These are phyloP conservation scores for Reutealis trisperma DNA, from an alignment of 345 rosid genomes.

Conservation along the genomic window DNA sequence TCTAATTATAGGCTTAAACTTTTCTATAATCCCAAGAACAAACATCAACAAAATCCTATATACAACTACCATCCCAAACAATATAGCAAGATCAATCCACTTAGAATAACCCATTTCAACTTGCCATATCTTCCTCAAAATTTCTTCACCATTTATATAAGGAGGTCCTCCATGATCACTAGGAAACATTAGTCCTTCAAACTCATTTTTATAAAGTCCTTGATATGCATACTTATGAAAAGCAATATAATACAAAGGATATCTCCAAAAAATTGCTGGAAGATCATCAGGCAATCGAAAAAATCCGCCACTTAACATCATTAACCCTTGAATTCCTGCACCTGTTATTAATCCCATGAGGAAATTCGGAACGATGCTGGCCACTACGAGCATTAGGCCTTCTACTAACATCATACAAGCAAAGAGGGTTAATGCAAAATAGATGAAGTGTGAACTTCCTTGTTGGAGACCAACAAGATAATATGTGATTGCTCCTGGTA, in stretches of 20 bases:
- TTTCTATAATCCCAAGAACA: constrained; percentile 11
- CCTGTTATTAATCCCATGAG: constrained; percentile 56
- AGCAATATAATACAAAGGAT: constrained; percentile 47
- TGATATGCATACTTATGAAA: constrained; percentile 38
- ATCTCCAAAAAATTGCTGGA: constrained; percentile 45
- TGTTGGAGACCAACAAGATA: constrained; percentile 42
- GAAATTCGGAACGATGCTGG: constrained; percentile 53
- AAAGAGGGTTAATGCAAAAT: constrained; percentile 32
- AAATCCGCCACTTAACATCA: constrained; percentile 53
- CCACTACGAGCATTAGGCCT: constrained; percentile 60
- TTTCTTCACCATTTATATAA: constrained; percentile 27
- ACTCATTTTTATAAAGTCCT: constrained; percentile 41
- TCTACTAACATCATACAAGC: constrained; percentile 53
- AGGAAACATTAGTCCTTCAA: constrained; percentile 20
- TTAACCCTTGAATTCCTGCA: constrained; percentile 57
- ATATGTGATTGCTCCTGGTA: constrained; percentile 52
- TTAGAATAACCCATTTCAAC: constrained; percentile 53
- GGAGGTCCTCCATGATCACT: constrained; percentile 18
- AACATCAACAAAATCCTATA: constrained; percentile 38
- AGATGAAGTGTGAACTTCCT: constrained; percentile 30
- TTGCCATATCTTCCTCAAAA: constrained; percentile 37
- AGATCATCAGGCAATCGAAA: constrained; percentile 47
- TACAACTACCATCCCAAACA: constrained; percentile 44
- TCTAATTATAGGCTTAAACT: constrained; percentile 12
- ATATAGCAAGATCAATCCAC: constrained; percentile 50